Evolutionary conservation across 768 basidiomycete species (phyloP), one percentile per base, ranked within the genome.

Genomic region (Boletus pseudopeckii): DNA sequence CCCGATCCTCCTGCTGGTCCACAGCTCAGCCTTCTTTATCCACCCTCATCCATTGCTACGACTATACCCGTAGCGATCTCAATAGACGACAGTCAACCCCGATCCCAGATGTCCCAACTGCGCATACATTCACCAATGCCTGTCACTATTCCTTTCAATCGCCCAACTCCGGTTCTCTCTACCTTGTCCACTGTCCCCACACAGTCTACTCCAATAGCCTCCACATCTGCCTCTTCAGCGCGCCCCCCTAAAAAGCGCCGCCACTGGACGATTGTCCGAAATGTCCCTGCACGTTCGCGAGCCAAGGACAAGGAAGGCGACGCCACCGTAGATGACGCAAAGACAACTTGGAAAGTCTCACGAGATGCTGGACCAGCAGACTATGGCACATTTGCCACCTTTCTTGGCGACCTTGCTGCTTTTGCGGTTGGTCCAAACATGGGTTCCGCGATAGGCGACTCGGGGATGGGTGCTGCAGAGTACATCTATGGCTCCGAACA

Each of bases 221-320:
- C 59, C 10, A 45, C 57, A n/a, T 48, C 55, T 2, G 2, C 40
- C 14, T 8, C 45, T 18, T 7, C 63, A 14, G 26, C 42, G 9
- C 53, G 22, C 0, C 49, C 58, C 26, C 40, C 45, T 28, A 50
- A 53, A 33, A 74, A 77, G 51, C 75, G 80, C 47, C 77, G 78
- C 11, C 83, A 88, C 62, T 90, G 87, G 86, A 75, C 73, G 4
- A 72, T 90, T 39, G 58, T 69, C 11, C 82, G 86, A 22, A 83
- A 78, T 53, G 69, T 76, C 0, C 71, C 75, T 1, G 66, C 72
- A 5, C 80, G 83, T 14, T 69, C 69, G 26, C 80, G 77, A 50
- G 72, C 71, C 17, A 76, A 81, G 63, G 77, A 83, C n/a, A 77
- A 72, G 59, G 83, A 83, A 0, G 75, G 78, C 4, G 81, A 82